A percentile compares a stretch with the other conserved stretches of the same genome.
Evolutionary conservation across 306 rosid genomes (phyloP).

Genomic region (Astragalus glycyphyllos): DNA sequence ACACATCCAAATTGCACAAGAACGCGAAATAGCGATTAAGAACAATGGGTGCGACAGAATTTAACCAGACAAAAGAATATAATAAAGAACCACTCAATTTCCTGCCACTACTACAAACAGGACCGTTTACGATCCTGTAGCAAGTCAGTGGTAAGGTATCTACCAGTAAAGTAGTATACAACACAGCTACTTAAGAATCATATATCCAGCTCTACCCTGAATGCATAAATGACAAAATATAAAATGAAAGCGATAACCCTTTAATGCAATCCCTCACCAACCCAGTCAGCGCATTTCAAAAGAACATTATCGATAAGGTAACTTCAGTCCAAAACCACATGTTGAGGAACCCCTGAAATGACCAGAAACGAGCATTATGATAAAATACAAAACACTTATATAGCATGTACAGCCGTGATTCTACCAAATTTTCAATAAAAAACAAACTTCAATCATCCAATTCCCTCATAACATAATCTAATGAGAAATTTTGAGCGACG

Average conservation of each 20-base stretch:
- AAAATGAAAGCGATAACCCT: constrained; percentile 21
- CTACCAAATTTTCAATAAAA: constrained; percentile 16
- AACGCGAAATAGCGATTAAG: background rate
- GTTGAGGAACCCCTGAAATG: constrained; percentile 46
- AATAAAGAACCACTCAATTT: constrained; percentile 42
- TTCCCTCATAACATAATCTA: background rate
- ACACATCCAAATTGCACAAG: constrained; percentile 13
- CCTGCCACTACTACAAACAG: constrained; percentile 47
- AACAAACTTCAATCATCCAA: background rate
- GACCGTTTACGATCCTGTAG: constrained; percentile 41
- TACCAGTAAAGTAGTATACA: constrained; percentile 55
- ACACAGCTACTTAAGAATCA: constrained; percentile 51
- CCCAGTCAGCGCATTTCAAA: constrained; percentile 30
- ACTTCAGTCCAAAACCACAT: constrained; percentile 44
- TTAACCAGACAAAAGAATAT: constrained; percentile 38
- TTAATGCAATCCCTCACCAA: constrained; percentile 38
- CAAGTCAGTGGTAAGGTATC: constrained; percentile 40
- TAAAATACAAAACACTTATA: constrained; percentile 3
- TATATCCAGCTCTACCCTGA: constrained; percentile 46
- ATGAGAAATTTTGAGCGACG: constrained; percentile 9
- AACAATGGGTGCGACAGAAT: background rate
- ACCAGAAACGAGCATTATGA: constrained; percentile 18
- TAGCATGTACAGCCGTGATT: background rate
- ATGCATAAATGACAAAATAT: constrained; percentile 38
- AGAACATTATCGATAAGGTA: constrained; percentile 19